Base-by-base conservation (phyloP, 768 basidiomycete genomes). In the Sporobolomyces roseus region DNA sequence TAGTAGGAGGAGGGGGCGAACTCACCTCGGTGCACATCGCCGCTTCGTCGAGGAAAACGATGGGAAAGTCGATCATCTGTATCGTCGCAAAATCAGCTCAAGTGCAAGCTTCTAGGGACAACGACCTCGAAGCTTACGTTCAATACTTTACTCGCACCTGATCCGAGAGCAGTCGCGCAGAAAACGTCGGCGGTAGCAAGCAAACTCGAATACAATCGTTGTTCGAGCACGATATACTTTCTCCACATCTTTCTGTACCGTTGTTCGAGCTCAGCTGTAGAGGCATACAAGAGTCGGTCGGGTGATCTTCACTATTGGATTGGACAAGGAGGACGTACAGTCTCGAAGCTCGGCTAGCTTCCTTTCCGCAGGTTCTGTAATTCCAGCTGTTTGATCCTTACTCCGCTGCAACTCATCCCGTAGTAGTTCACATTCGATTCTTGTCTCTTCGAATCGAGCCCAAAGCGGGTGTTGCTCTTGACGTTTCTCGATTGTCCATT, bases 21-120 rank as follows among this genome's bases (percentile, higher is more conserved):
- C 30, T 4, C 3, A 70, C 67, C 62, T 97, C 93, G 3, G 92
- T 94, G 36, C 90, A 91, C 91, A 96, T 94, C 12, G 90, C 91
- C 2, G 93, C 93, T 78, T 97, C 93, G 76, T 97, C 93, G 19
- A 96, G 79, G 75, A 94, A 93, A 2, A 96, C 92, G 36, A 94
- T 85, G 4, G 93, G 93, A 75, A 96, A 93, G 77, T 96, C 93
- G 23, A 86, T 82, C 10, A 61, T 75, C 75, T 75, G 21, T 30
- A 17, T 32, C 38, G 55, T 38, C 5, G 21, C 36, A n/a, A 55
- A 21, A 23, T 29, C 13, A 41, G 56, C 19, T 5, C 13, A 62
- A 6, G 43, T 7, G 7, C 8, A 6, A 21, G 45, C 30, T 33
- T 52, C 16, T 7, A 21, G 30, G 16, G 17, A 2, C 25, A 19